Conservation (phyloP, 1,139 yeast genomes). For the Taphrina communis region DNA sequence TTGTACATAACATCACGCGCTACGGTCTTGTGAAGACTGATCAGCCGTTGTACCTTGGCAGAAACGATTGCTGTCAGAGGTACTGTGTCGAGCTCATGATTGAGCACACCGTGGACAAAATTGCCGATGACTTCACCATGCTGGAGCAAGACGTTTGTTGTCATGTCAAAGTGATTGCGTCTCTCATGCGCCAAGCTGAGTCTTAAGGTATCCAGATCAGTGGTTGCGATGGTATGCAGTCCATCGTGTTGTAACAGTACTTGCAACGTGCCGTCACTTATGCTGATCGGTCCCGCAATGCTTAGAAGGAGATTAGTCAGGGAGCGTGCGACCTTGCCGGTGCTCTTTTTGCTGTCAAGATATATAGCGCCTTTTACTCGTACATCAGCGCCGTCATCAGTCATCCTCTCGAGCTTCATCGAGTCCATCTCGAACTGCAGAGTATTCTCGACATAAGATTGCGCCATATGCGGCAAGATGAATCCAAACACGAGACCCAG, state of each 20-base stretch:
- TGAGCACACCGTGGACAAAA: slow-evolving; percentile 8
- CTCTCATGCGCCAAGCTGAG: slow-evolving; percentile 8
- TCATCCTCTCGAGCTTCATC: slow-evolving; percentile 13
- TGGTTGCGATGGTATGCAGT: slow-evolving; percentile 6
- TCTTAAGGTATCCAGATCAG: slow-evolving; percentile 1
- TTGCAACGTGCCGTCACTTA: slow-evolving; percentile 9
- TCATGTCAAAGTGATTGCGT: slow-evolving; percentile 8
- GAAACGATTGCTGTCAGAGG: slow-evolving; percentile 5
- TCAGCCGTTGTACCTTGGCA: slow-evolving; percentile 15
- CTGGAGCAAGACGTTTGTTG: slow-evolving; percentile 1
- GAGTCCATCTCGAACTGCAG: slow-evolving; percentile 3
- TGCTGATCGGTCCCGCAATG: slow-evolving; percentile 19
- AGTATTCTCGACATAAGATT: slow-evolving; percentile 31
- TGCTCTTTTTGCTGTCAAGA: slow-evolving; percentile 9
- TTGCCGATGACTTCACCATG: slow-evolving; percentile 11
- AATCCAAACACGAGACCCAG: slow-evolving; percentile 16
- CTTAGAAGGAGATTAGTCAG: slow-evolving; percentile 12
- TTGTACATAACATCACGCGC: slow-evolving; percentile 1
- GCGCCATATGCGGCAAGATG: slow-evolving; percentile 25
- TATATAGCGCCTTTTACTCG: slow-evolving; percentile 2
- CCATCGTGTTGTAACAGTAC: slow-evolving; percentile 15
- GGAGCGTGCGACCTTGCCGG: slow-evolving; percentile 3
- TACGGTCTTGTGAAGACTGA: slow-evolving; percentile 9
- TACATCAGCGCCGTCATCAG: slow-evolving; percentile 25
- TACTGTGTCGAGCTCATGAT: slow-evolving; percentile 5